phyloP scores from a whole-genome alignment of 352 stramenopile species.

The Pythium dissimile region DNA sequence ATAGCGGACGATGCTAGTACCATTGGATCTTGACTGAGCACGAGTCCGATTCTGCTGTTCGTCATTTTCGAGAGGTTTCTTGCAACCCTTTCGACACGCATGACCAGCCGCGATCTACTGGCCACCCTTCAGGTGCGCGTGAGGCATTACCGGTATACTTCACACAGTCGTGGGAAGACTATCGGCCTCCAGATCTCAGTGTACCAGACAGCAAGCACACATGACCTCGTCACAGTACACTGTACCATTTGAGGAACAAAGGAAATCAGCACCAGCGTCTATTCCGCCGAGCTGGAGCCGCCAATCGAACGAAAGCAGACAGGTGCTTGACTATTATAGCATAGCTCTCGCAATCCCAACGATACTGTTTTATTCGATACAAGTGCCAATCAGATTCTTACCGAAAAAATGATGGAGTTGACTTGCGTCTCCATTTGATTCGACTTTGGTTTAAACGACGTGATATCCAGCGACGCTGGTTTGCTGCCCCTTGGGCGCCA shows the following conservation, averaged over 20 bases:
- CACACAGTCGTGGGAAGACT: conserved; percentile 28
- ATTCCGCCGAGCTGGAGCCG: too few species aligned
- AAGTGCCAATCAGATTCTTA: too few species aligned
- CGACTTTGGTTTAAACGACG: conserved; percentile 9
- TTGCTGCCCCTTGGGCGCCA: neutral
- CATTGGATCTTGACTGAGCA: neutral
- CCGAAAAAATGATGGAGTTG: too few species aligned
- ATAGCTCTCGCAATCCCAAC: too few species aligned
- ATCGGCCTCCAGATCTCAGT: conserved; percentile 24
- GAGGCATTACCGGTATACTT: conserved; percentile 31
- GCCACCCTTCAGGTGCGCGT: conserved; percentile 25
- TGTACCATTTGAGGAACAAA: too few species aligned
- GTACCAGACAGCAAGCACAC: neutral
- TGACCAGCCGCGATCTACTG: conserved; percentile 26
- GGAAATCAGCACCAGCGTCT: too few species aligned
- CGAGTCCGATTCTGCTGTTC: neutral
- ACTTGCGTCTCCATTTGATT: neutral
- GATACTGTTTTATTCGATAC: too few species aligned
- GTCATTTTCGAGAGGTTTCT: neutral
- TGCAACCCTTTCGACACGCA: conserved; percentile 7
- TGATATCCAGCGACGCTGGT: neutral
- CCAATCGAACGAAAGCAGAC: too few species aligned
- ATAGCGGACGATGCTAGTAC: neutral
- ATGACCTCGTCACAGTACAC: neutral
- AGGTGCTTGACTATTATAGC: too few species aligned